Evolutionary conservation across 768 basidiomycete species (phyloP).

Genomic region (Leccinum subtestaceum): DNA sequence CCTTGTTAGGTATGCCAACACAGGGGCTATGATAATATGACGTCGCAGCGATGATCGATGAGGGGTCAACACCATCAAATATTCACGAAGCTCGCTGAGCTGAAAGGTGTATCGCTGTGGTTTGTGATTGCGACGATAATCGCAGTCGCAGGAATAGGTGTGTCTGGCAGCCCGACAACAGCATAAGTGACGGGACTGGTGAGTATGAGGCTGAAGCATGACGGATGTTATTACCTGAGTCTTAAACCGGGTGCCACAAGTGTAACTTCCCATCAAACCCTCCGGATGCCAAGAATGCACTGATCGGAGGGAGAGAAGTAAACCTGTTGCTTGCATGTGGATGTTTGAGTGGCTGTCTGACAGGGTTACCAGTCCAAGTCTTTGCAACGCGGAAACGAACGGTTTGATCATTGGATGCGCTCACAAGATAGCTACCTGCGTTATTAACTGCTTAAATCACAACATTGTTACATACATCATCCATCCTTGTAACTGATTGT

Average conservation of each 20-base stretch:
- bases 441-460: too few relatives aligned
- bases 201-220: neutral
- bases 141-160: too few relatives aligned
- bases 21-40: too few relatives aligned
- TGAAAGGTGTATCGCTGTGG: too few relatives aligned
- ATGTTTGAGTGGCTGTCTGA: neutral
- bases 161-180: neutral
- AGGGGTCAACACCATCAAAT: too few relatives aligned
- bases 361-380: neutral
- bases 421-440: neutral
- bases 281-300: neutral
- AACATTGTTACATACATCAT: too few relatives aligned
- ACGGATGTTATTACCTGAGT: neutral
- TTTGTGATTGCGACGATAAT: too few relatives aligned
- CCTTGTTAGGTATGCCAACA: too few relatives aligned
- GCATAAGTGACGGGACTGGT: neutral
- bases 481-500: too few relatives aligned
- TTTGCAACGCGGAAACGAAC: neutral
- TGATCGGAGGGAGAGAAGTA: neutral
- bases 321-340: too few relatives aligned
- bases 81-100: too few relatives aligned
- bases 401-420: neutral
- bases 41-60: too few relatives aligned
- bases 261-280: neutral
- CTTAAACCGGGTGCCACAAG: neutral